Evolutionary conservation across 2,329 filamentous ascomycete species (phyloP).

Genomic region (Sphaerostilbella broomeana): DNA sequence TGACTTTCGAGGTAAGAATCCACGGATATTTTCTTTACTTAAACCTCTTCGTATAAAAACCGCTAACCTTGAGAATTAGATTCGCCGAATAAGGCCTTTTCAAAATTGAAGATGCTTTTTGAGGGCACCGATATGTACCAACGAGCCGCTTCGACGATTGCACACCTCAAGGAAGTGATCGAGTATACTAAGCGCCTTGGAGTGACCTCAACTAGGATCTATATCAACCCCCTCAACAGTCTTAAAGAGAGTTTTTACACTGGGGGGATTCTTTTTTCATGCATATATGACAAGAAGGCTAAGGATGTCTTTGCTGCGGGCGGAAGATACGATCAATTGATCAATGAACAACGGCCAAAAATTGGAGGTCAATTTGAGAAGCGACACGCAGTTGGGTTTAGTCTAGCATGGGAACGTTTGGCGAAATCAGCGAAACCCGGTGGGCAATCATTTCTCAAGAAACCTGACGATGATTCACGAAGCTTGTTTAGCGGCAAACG

Average conservation of each 20-base stretch:
- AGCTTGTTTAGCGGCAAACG: constrained; percentile 56
- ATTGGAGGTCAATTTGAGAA: constrained; percentile 55
- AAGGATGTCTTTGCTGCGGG: constrained; percentile 87
- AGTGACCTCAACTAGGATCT: constrained; percentile 70
- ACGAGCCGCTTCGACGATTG: constrained; percentile 67
- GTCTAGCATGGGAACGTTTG: constrained; percentile 79
- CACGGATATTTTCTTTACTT: no score
- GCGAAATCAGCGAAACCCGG: constrained; percentile 55
- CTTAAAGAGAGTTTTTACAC: constrained; percentile 88
- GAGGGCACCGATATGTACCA: constrained; percentile 63
- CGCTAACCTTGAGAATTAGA: constrained; percentile 32
- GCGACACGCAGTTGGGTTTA: constrained; percentile 85
- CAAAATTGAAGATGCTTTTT: constrained; percentile 53
- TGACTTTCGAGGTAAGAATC: constrained; percentile 67
- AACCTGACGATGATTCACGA: constrained; percentile 55
- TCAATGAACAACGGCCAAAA: constrained; percentile 73
- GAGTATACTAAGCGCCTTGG: constrained; percentile 70
- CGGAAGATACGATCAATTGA: constrained; percentile 84
- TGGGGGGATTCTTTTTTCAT: constrained; percentile 83
- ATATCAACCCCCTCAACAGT: constrained; percentile 77
- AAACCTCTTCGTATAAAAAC: no score
- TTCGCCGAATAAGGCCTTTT: constrained; percentile 49
- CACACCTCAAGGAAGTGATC: constrained; percentile 72
- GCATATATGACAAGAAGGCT: constrained; percentile 76
- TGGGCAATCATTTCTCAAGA: constrained; percentile 60